Evolutionary conservation across 2,329 filamentous ascomycete genomes (phyloP).

Genomic region (Pseudonectria buxi): DNA sequence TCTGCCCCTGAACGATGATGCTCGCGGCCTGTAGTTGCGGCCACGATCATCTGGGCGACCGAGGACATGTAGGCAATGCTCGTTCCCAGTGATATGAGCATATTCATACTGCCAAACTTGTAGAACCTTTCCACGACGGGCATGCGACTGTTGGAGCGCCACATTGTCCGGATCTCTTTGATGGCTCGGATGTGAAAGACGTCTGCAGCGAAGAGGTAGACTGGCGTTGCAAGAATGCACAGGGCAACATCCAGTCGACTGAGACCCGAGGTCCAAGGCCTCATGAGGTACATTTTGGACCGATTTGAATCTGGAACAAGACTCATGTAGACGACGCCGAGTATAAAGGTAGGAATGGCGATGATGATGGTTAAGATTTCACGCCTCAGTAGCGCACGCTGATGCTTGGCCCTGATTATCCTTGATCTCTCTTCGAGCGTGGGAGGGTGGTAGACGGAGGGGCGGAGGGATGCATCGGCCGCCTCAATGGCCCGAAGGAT

Average conservation of each 20-base stretch:
- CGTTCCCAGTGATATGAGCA: constrained; percentile 83
- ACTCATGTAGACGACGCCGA: constrained; percentile 89
- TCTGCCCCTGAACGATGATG: constrained; percentile 20
- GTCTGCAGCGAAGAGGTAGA: constrained; percentile 82
- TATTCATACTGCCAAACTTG: constrained; percentile 95
- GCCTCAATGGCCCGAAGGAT: constrained; percentile 63
- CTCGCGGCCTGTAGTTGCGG: constrained; percentile 35
- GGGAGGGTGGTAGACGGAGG: constrained; percentile 70
- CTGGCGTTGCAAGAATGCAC: constrained; percentile 73
- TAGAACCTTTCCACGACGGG: constrained; percentile 72
- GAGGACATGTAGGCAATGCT: constrained; percentile 83
- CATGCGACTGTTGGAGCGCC: constrained; percentile 67
- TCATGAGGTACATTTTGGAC: constrained; percentile 60
- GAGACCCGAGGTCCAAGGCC: constrained; percentile 63
- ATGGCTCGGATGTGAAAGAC: constrained; percentile 74
- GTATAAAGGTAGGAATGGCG: constrained; percentile 75
- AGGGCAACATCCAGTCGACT: constrained; percentile 72
- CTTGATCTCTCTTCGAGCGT: constrained; percentile 77
- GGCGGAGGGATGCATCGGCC: constrained; percentile 58
- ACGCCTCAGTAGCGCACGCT: constrained; percentile 61
- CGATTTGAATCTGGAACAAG: constrained; percentile 56
- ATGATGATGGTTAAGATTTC: constrained; percentile 61
- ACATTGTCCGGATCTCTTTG: constrained; percentile 72
- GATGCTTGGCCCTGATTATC: constrained; percentile 63
- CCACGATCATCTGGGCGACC: constrained; percentile 65